Percentiles rank a stretch among this genome's conserved stretches.
Evolutionary conservation across 257 asterid species (phyloP).

Genomic region (Solanum lycopersicoides): DNA sequence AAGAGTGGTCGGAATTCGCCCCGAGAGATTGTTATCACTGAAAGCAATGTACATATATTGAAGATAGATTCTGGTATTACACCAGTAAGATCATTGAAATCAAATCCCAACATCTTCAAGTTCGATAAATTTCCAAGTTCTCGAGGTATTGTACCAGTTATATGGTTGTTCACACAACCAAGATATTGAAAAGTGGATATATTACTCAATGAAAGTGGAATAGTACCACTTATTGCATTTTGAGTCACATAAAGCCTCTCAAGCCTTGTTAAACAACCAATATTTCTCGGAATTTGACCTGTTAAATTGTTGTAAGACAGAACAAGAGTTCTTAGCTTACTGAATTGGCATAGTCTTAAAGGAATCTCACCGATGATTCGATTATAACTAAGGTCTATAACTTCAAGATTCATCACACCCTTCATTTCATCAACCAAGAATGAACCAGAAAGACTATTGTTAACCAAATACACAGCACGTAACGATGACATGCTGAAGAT

Average conservation of each 20-base stretch:
- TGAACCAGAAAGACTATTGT: conserved; percentile 18
- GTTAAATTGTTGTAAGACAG: conserved; percentile 16
- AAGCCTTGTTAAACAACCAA: conserved; percentile 18
- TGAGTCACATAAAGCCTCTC: conserved; percentile 6
- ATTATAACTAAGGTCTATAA: conserved; percentile 14
- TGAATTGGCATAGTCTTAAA: conserved; percentile 13
- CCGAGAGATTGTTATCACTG: conserved; percentile 12
- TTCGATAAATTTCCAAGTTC: conserved; percentile 16
- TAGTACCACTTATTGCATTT: conserved; percentile 11
- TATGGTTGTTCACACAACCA: conserved; percentile 9
- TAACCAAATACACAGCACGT: conserved; percentile 3
- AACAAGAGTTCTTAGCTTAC: neutral
- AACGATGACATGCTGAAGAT: conserved; percentile 18
- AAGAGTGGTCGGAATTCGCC: conserved; percentile 8
- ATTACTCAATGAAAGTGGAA: conserved; percentile 22
- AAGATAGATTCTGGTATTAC: conserved; percentile 22
- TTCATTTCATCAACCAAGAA: neutral
- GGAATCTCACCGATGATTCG: conserved; percentile 12
- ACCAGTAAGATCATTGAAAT: conserved; percentile 15
- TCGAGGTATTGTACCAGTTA: conserved; percentile 19
- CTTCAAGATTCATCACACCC: neutral
- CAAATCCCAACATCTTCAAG: conserved; percentile 18
- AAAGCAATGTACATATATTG: conserved; percentile 21
- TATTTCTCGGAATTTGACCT: conserved; percentile 14
- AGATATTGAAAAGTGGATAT: conserved; percentile 17